Evolutionary conservation across 2,329 filamentous ascomycete genomes (phyloP).

Genomic region (Xylaria sp.): DNA sequence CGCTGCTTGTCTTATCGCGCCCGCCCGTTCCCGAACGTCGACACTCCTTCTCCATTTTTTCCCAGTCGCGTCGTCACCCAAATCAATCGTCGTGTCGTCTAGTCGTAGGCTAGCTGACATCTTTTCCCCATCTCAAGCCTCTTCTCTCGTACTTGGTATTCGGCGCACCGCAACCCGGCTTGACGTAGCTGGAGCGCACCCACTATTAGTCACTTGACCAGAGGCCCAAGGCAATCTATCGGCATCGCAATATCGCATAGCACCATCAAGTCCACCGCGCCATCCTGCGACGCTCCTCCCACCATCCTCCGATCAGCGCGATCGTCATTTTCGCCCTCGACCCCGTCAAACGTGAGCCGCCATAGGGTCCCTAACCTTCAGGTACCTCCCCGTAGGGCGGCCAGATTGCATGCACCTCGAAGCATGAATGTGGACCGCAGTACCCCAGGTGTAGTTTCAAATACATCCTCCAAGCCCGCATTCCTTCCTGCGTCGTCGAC

Average conservation of each 20-base stretch:
- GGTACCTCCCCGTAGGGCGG: constrained; percentile 25
- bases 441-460: constrained; percentile 27
- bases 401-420: constrained; percentile 31
- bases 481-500: constrained; percentile 32
- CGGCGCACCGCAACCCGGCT: constrained; percentile 15
- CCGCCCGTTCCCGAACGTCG: constrained; percentile 24
- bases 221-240: constrained; percentile 15
- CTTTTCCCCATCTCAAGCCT: constrained; percentile 4
- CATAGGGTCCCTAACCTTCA: constrained; percentile 21
- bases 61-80: constrained; percentile 32
- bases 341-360: constrained; percentile 15
- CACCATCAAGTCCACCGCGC: constrained; percentile 14
- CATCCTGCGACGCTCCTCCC: constrained; percentile 24
- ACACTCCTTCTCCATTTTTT: constrained; percentile 34
- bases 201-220: constrained; percentile 10
- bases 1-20: constrained; percentile 33
- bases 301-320: constrained; percentile 34
- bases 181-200: constrained; percentile 13
- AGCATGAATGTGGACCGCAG: constrained; percentile 34
- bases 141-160: neutral
- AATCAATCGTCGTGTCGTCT: constrained; percentile 21
- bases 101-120: constrained; percentile 17
- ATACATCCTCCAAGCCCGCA: constrained; percentile 25
- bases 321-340: constrained; percentile 28
- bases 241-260: constrained; percentile 14